phyloP scores from a whole-genome alignment of 371 early-diverging fungal species.

The Dinochytrium kinnereticum region DNA sequence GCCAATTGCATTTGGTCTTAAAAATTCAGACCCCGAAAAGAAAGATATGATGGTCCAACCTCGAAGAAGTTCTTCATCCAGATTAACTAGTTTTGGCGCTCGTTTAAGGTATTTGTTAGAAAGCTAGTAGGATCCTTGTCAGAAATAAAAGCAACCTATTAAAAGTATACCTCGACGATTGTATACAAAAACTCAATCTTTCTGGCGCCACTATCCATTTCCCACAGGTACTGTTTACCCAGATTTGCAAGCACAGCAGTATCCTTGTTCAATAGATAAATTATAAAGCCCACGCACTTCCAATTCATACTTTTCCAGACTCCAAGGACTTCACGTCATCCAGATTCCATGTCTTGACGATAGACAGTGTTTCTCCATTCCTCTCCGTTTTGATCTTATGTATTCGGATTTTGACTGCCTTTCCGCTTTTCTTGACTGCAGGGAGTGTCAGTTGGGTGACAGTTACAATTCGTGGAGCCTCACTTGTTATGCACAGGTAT shows the following conservation, averaged over 20 bases:
- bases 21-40: background rate
- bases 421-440: conserved; percentile 39
- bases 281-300: background rate
- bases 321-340: conserved; percentile 54
- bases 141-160: too few species aligned
- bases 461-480: background rate
- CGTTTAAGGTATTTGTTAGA: conserved; percentile 23
- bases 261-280: conserved; percentile 39
- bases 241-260: conserved; percentile 38
- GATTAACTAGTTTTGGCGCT: conserved; percentile 33
- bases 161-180: conserved; percentile 39
- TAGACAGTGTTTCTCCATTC: conserved; percentile 31
- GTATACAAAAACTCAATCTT: conserved; percentile 48
- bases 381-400: conserved; percentile 46
- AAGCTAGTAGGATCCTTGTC: conserved; percentile 7
- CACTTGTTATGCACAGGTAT: conserved; percentile 43
- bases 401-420: conserved; percentile 37
- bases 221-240: conserved; percentile 48
- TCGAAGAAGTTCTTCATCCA: conserved; percentile 42
- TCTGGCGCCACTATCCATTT: conserved; percentile 35
- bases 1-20: conserved; percentile 14
- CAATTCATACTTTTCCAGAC: conserved; percentile 39
- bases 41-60: conserved; percentile 11
- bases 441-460: too few species aligned
- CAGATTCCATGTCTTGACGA: conserved; percentile 49